These are phyloP conservation scores for Amanita polypyramis DNA, from an alignment of 768 basidiomycete species.

Conservation along the genomic window DNA sequence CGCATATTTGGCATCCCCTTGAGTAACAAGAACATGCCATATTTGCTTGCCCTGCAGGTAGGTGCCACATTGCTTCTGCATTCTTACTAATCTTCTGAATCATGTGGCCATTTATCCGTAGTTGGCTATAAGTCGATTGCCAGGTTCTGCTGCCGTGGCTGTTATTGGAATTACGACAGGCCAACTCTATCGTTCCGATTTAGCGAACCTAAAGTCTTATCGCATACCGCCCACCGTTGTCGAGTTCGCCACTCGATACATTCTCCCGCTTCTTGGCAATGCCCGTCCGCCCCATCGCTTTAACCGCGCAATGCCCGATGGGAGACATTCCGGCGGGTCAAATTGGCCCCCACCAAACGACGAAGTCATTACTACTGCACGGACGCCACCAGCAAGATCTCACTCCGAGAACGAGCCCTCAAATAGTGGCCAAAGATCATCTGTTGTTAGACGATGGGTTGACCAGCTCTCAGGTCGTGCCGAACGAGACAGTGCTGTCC, in stretches of 20 bases:
- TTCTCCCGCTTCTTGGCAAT: conserved; percentile 61
- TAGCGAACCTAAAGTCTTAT: conserved; percentile 71
- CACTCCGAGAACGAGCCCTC: conserved; percentile 13
- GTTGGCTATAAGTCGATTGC: conserved; percentile 61
- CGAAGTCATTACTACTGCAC: conserved; percentile 57
- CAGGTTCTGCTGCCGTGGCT: conserved; percentile 53
- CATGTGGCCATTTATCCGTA: conserved; percentile 18
- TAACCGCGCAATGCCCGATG: conserved; percentile 68
- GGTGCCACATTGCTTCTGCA: conserved; percentile 12
- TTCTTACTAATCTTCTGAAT: conserved; percentile 5
- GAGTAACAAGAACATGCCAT: conserved; percentile 68
- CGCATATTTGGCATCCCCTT: conserved; percentile 64
- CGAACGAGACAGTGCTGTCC: conserved; percentile 42
- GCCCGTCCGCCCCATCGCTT: conserved; percentile 52
- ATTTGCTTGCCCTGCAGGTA: conserved; percentile 67
- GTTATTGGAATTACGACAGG: conserved; percentile 60
- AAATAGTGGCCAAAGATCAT: conserved; percentile 20
- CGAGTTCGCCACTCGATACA: conserved; percentile 40
- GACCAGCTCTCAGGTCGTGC: conserved; percentile 64
- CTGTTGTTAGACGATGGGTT: conserved; percentile 72
- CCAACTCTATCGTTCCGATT: conserved; percentile 74
- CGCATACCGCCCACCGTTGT: conserved; percentile 56
- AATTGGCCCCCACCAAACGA: conserved; percentile 28
- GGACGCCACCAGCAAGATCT: conserved; percentile 19
- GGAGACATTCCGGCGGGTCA: conserved; percentile 14